These are phyloP conservation scores for Diutina sp. DNA, from an alignment of 1,139 yeast genomes.

Conservation along the genomic window DNA sequence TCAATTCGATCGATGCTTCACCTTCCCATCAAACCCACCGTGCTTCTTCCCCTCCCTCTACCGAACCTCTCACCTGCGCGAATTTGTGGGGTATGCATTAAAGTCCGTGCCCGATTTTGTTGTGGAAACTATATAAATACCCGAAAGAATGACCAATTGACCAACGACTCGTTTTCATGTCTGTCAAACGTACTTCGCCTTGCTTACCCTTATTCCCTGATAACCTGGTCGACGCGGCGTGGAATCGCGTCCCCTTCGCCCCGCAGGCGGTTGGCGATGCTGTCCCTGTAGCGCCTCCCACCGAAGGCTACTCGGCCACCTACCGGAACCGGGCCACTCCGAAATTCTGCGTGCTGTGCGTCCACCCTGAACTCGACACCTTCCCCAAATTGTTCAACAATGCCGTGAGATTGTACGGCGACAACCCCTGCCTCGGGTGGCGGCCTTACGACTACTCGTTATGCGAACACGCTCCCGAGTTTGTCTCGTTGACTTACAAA, in stretches of 20 bases:
- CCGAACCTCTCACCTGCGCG: background rate
- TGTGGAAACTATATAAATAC: background rate
- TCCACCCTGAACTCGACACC: slow-evolving; percentile 41
- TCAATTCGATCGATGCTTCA: background rate
- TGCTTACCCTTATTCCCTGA: slow-evolving; percentile 1
- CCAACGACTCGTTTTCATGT: background rate
- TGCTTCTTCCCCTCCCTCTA: background rate
- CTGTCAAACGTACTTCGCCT: slow-evolving; percentile 1
- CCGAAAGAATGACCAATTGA: background rate
- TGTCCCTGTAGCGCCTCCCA: background rate
- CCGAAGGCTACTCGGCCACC: slow-evolving; percentile 37
- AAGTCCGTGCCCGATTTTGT: background rate
- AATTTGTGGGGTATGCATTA: background rate
- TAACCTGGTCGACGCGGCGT: background rate
- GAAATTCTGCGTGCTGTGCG: slow-evolving; percentile 11
- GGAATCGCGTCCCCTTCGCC: background rate
- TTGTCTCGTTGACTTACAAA: slow-evolving; percentile 29
- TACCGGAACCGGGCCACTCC: slow-evolving; percentile 29
- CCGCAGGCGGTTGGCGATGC: slow-evolving; percentile 2
- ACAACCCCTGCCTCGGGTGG: slow-evolving; percentile 37
- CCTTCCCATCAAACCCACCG: too few species aligned
- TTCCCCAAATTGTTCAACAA: slow-evolving; percentile 35
- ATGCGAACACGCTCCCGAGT: slow-evolving; percentile 10
- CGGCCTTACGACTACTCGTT: slow-evolving; percentile 24
- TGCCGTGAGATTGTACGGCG: slow-evolving; percentile 21